Evolutionary conservation across 768 basidiomycete genomes (phyloP).

Genomic region (Pisolithus microcarpus): DNA sequence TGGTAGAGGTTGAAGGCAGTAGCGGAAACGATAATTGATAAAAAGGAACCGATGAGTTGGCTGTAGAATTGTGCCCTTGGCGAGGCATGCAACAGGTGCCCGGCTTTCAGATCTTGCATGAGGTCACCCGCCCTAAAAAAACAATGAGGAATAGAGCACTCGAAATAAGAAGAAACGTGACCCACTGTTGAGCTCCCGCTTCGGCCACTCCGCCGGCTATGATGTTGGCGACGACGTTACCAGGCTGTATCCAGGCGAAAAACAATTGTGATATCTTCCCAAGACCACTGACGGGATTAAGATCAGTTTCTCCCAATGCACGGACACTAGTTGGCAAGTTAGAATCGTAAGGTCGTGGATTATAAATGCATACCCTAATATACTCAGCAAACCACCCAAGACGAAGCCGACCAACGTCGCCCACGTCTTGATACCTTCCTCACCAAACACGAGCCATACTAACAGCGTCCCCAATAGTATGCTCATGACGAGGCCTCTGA

Average conservation of each 20-base stretch:
- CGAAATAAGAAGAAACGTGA: constrained; percentile 3
- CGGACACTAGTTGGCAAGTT: constrained; percentile 54
- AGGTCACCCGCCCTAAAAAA: constrained; percentile 81
- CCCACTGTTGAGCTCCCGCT: constrained; percentile 88
- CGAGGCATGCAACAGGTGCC: constrained; percentile 85
- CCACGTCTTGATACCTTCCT: constrained; percentile 92
- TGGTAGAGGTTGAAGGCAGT: constrained; percentile 86
- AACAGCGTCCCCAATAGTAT: constrained; percentile 64
- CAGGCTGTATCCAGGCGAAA: constrained; percentile 91
- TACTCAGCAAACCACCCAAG: constrained; percentile 74
- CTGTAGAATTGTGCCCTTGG: constrained; percentile 93
- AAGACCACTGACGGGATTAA: constrained; percentile 87
- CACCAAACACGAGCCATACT: constrained; percentile 85
- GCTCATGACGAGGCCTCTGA: constrained; percentile 55
- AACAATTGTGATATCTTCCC: constrained; percentile 93
- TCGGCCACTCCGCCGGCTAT: constrained; percentile 96
- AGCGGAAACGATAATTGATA: constrained; percentile 84
- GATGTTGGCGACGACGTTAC: constrained; percentile 95
- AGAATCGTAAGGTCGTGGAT: constrained; percentile 1
- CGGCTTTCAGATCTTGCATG: constrained; percentile 98
- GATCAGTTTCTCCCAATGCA: constrained; percentile 91
- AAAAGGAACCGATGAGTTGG: constrained; percentile 82
- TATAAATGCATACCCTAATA: constrained; percentile 63
- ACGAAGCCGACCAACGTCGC: constrained; percentile 82
- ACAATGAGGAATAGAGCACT: constrained; percentile 1